Conservation (phyloP, 371 early-diverging fungal species). For the Rhizopus delemar region DNA sequence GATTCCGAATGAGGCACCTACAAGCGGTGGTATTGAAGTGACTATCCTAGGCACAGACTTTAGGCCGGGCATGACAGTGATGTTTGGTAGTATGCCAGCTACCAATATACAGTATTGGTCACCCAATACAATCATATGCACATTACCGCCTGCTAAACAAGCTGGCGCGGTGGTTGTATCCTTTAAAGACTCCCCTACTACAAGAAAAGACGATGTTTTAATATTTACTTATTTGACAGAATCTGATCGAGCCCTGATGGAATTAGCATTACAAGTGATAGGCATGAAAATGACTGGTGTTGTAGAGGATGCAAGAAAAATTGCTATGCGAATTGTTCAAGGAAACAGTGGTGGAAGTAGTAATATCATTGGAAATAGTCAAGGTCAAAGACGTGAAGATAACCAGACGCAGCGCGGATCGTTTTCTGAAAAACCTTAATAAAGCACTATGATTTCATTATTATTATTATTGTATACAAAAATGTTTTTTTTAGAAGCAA, state of each 20-base stretch:
- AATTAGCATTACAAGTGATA: constrained; percentile 84
- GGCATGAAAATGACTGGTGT: constrained; percentile 82
- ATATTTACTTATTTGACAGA: constrained; percentile 68
- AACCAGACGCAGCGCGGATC: not conserved
- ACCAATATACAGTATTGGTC: constrained; percentile 72
- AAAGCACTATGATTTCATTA: too few species aligned
- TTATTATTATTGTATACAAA: not conserved
- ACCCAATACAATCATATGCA: constrained; percentile 76
- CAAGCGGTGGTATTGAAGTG: constrained; percentile 82
- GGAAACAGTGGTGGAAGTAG: constrained; percentile 27
- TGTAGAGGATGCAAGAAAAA: constrained; percentile 71
- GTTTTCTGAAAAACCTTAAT: not conserved
- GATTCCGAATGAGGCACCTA: constrained; percentile 78
- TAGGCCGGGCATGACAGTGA: constrained; percentile 61
- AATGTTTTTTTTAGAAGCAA: not conserved
- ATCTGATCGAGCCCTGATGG: constrained; percentile 84
- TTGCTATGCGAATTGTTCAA: constrained; percentile 76
- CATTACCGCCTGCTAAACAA: constrained; percentile 73
- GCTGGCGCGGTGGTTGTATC: constrained; percentile 81
- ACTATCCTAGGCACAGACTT: constrained; percentile 82
- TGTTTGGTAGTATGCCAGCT: constrained; percentile 64
- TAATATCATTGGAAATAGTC: not conserved
- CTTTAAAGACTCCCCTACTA: constrained; percentile 63
- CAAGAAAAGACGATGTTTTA: constrained; percentile 52
- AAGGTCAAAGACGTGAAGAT: not conserved